Base-by-base conservation (phyloP, 108 stramenopile species). In the Hondaea fermentalgiana region DNA sequence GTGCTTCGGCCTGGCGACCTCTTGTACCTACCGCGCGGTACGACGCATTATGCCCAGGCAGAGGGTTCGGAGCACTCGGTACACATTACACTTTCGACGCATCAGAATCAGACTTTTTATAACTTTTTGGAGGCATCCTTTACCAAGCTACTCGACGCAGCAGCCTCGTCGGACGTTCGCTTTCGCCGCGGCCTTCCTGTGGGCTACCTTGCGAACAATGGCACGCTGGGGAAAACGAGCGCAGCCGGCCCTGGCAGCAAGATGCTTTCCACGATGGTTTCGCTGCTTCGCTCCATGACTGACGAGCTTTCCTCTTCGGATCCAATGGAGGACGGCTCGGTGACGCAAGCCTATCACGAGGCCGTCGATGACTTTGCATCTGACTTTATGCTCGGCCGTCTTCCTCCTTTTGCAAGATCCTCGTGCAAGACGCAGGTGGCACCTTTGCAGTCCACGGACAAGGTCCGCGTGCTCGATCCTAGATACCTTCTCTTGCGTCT, bases 31-130 rank as follows among this genome's bases (percentile, higher is more conserved):
- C 97, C 97, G 17, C 91, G 98, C 47, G 98, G 98, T 28, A 98
- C 96, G 96, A 96, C 97, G 83, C 98, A 98, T 90, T 97, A 98
- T 76, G 97, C 97, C 5, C 94, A 94, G 76, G 97, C 98, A 5
- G 94, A 53, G 8, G 72, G 88, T 14, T 59, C 88, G 59, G 90
- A 93, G 87, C 95, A 96, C 90, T 97, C 97, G 19, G 91, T 98
- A 44, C 98, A 99, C 90, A 90, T 99, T 47, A 99, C 98, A 5
- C 94, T 98, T 14, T 96, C 96, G 42, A 92, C 96, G 43, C 97
- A 96, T 95, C 96, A 97, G 89, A 93, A 96, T 87, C 96, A 96
- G 96, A 92, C 96, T 21, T 97, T 96, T 96, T 94, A 92, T 3
- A 97, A 98, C 89, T 91, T 97, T 57, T 72, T 98, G 47, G 98